Evolutionary conservation across 441 rosid species (phyloP).

Genomic region (Corymbia calophylla): DNA sequence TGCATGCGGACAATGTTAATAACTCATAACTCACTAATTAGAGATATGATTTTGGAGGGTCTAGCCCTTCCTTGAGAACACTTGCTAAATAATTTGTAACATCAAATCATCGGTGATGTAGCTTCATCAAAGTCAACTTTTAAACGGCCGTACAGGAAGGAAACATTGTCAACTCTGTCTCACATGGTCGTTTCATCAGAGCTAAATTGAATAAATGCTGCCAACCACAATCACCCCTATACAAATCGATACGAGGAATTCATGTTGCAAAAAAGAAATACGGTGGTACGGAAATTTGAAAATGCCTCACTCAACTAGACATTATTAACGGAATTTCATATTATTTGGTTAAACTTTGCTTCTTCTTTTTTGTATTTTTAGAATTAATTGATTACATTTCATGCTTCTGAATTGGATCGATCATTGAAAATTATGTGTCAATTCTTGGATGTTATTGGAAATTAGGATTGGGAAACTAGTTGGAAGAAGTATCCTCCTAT

Average conservation of each 20-base stretch:
- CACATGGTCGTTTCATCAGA: background rate
- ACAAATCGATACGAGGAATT: background rate
- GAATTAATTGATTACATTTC: background rate
- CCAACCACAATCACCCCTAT: background rate
- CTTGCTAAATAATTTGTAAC: background rate
- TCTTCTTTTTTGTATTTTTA: background rate
- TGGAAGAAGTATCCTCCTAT: too few relatives aligned
- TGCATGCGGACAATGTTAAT: too few relatives aligned
- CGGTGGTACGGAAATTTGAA: background rate
- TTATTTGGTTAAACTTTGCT: background rate
- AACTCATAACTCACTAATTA: too few relatives aligned
- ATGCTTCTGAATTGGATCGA: background rate
- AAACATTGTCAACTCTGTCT: background rate
- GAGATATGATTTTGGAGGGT: background rate
- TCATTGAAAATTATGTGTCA: background rate
- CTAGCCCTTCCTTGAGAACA: background rate
- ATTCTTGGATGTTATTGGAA: background rate
- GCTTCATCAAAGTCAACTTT: too few relatives aligned
- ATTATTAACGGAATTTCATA: background rate
- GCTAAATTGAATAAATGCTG: background rate
- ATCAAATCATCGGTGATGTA: too few relatives aligned
- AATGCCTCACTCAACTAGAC: background rate
- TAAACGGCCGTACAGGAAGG: too few relatives aligned
- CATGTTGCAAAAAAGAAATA: background rate
- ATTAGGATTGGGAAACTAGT: too few relatives aligned